Conservation (phyloP, 169 alveolate species). For the Perkinsus olseni region DNA sequence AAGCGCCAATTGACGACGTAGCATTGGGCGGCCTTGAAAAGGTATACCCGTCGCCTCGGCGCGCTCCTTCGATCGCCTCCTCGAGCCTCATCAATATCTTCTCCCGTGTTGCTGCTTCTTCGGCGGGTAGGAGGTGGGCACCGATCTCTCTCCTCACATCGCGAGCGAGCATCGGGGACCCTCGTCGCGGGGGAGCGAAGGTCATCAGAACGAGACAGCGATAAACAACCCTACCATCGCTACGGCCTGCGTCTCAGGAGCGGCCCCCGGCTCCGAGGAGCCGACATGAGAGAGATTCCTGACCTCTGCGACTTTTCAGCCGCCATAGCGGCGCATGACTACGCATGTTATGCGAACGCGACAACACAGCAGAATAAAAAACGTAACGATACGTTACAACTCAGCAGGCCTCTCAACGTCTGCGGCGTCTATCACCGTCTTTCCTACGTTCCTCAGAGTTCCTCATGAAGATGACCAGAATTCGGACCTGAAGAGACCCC, state of each 20-base stretch:
- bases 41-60: not conserved
- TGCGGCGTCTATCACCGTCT: not conserved
- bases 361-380: not conserved
- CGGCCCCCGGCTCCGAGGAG: not conserved
- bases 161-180: not conserved
- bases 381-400: not conserved
- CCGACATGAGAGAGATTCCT: no score
- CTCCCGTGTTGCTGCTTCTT: not conserved
- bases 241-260: no score
- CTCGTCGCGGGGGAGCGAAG: not conserved
- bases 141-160: not conserved
- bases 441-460: not conserved
- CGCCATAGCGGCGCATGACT: no score
- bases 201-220: not conserved
- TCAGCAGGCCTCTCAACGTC: not conserved
- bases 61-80: not conserved
- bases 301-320: no score
- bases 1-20: no score
- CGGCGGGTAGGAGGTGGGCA: not conserved
- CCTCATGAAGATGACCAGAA: not conserved
- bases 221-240: no score
- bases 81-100: not conserved
- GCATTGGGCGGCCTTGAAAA: no score
- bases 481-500: not conserved
- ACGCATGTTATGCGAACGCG: not conserved